Base-by-base conservation (phyloP, 768 basidiomycete species). In the Amanita inopinata region DNA sequence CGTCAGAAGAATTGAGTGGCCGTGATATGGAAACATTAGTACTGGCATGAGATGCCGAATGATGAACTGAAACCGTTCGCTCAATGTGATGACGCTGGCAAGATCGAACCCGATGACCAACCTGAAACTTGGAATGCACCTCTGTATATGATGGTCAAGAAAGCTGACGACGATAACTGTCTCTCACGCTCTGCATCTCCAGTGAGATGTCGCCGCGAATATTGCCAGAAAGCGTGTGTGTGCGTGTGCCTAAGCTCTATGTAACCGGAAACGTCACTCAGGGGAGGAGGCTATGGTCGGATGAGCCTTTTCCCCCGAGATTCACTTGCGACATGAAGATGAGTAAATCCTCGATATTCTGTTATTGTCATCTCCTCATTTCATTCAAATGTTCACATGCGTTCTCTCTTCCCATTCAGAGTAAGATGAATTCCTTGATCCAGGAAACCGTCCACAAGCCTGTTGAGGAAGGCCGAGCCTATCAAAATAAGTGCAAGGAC, bases 161-260 rank as follows among this genome's bases (percentile, higher is more conserved):
- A n/a, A n/a, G n/a, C n/a, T n/a, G n/a, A n/a, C n/a, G n/a, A n/a
- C n/a, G n/a, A n/a, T n/a, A n/a, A n/a, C n/a, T n/a, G n/a, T n/a
- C n/a, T n/a, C n/a, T n/a, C n/a, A n/a, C n/a, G n/a, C n/a, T n/a
- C n/a, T n/a, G n/a, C n/a, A n/a, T n/a, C n/a, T n/a, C n/a, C n/a
- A n/a, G n/a, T n/a, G n/a, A n/a, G n/a, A n/a, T n/a, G 23, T 43
- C 41, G 32, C 41, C 41, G 41, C 41, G 41, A 43, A 43, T 43
- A 43, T 31, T 43, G 41, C 41, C 27, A 28, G n/a, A 28, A 28
- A 6, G n/a, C n/a, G n/a, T n/a, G n/a, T n/a, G n/a, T n/a, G n/a
- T n/a, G 27, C 27, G 33, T 15, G 41, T 35, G 33, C 33, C 33
- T 43, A 17, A 33, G 7, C n/a, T 28, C n/a, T n/a, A 7, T 7